Base-by-base conservation (phyloP, 768 basidiomycete genomes). In the Hydnum rufescens region DNA sequence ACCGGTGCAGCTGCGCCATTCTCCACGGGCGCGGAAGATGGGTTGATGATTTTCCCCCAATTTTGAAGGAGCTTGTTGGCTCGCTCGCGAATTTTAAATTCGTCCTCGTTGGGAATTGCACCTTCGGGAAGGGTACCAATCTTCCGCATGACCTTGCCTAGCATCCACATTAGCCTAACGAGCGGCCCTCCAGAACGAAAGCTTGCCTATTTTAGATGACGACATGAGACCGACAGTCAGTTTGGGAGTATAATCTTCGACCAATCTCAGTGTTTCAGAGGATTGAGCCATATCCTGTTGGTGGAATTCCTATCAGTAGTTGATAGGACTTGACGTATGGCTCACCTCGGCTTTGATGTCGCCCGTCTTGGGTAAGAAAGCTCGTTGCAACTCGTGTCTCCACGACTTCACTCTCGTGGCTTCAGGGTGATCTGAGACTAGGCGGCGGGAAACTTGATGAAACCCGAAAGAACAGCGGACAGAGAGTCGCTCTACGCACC, bases 351-450 rank as follows among this genome's bases (percentile, higher is more conserved):
- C 73, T 59, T 76, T 78, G 3, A 84, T 80, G 4, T 70, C 57
- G 4, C 67, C 66, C 52, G 65, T 64, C 58, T 67, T 74, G 58
- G 78, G 77, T 51, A 92, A 62, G 68, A 89, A 82, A 0, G 77
- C 82, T 64, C 88, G 83, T 66, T 96, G 90, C 2, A 95, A 73
- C 64, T 77, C 82, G 64, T 93, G 88, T 58, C 92, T 72, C 89
- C 90, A 93, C 54, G 85, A 82, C 61, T 83, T 79, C 59, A 92
- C 87, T 64, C 80, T 79, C 52, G 68, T 60, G 23, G 77, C 81
- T 55, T 82, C 80, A 1, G 71, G 72, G n/a, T n/a, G n/a, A n/a
- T n/a, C n/a, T n/a, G n/a, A n/a, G n/a, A 65, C 51, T 77, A 57
- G 50, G 69, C 69, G 53, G 69, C 71, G 71, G 49, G 18, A 55